A percentile compares a stretch with the other conserved stretches of the same genome.
Evolutionary conservation across 106 monocot species (phyloP).

Genomic region (Platanthera guangdongensis): DNA sequence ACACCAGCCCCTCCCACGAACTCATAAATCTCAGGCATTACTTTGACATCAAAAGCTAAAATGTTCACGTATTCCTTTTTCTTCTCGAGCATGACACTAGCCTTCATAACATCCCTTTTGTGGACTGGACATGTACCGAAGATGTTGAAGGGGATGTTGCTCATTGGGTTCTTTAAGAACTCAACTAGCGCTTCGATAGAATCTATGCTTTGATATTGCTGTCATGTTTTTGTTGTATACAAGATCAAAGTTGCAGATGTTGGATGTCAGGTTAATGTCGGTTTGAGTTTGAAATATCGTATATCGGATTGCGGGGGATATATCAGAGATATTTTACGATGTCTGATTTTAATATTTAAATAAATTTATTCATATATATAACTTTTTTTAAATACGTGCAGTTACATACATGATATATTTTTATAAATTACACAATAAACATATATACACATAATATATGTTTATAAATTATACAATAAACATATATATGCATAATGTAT

Average conservation of each 20-base stretch:
- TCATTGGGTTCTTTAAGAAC: slow-evolving; percentile 72
- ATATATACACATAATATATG: too few species aligned
- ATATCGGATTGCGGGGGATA: slow-evolving; percentile 1
- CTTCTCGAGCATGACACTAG: slow-evolving; percentile 62
- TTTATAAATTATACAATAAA: too few species aligned
- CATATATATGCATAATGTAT: too few species aligned
- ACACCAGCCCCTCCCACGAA: slow-evolving; percentile 38
- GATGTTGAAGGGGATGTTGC: slow-evolving; percentile 82
- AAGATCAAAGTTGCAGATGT: slow-evolving; percentile 4
- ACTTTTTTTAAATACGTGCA: too few species aligned
- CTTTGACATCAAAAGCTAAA: slow-evolving; percentile 96
- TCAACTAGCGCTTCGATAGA: slow-evolving; percentile 24
- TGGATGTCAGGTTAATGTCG: too few species aligned
- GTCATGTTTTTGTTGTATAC: slow-evolving; percentile 42
- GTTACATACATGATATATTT: too few species aligned
- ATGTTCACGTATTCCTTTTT: slow-evolving; percentile 92
- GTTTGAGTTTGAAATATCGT: too few species aligned
- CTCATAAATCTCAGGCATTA: slow-evolving; percentile 76
- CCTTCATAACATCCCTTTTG: slow-evolving; percentile 98
- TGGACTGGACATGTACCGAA: slow-evolving; percentile 90
- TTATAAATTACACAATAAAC: too few species aligned
- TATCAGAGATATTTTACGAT: too few species aligned
- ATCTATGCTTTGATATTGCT: too few species aligned
- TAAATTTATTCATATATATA: too few species aligned
- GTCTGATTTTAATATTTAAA: too few species aligned